Conservation (phyloP, 495 filamentous ascomycete genomes). For the Symbiotaphrina buchneri region DNA sequence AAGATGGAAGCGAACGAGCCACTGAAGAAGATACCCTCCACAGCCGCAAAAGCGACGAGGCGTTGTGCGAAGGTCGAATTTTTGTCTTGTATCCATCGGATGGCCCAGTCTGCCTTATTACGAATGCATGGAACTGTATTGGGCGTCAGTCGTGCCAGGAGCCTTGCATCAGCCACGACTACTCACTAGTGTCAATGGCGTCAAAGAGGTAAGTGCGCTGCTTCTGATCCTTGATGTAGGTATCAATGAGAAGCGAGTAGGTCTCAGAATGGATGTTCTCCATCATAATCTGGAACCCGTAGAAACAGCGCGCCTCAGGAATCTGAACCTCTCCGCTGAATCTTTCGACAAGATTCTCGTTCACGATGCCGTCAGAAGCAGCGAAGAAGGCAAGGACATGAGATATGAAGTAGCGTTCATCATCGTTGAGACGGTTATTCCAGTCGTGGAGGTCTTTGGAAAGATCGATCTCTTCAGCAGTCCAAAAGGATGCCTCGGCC, state of each 20-base stretch:
- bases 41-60: slow-evolving; percentile 89
- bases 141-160: slow-evolving; percentile 10
- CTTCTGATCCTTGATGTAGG: slow-evolving; percentile 96
- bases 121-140: slow-evolving; percentile 67
- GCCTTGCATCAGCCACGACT: neutral
- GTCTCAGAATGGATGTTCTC: slow-evolving; percentile 99
- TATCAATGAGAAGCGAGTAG: slow-evolving; percentile 97
- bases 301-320: slow-evolving; percentile 97
- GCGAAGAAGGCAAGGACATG: slow-evolving; percentile 99
- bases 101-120: slow-evolving; percentile 96
- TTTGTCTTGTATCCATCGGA: slow-evolving; percentile 82
- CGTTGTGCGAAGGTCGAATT: slow-evolving; percentile 87
- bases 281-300: slow-evolving; percentile 99
- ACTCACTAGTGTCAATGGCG: slow-evolving; percentile 86
- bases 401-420: slow-evolving; percentile 95
- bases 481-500: slow-evolving; percentile 99
- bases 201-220: slow-evolving; percentile 93
- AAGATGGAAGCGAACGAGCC: slow-evolving; percentile 99
- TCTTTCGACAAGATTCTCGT: slow-evolving; percentile 95
- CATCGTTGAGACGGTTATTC: slow-evolving; percentile 91
- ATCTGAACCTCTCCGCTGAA: slow-evolving; percentile 96
- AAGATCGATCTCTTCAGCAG: slow-evolving; percentile 95
- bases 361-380: slow-evolving; percentile 98
- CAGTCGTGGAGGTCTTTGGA: slow-evolving; percentile 98
- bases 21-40: slow-evolving; percentile 99